Evolutionary conservation across 441 rosid genomes (phyloP).

Genomic region (Euphorbia celastroides): DNA sequence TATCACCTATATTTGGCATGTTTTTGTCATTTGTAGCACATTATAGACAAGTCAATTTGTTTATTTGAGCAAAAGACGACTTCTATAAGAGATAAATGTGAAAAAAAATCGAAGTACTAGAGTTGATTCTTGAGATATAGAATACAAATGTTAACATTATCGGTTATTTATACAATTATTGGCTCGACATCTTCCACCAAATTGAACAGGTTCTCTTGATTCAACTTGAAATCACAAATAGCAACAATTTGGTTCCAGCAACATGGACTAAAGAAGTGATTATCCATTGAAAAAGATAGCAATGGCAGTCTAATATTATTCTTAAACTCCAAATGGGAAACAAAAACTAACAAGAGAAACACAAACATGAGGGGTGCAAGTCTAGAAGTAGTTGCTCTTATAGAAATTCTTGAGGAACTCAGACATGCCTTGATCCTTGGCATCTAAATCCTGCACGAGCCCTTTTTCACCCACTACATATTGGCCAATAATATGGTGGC

Average conservation of each 20-base stretch:
- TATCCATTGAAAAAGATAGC: slow-evolving; percentile 14
- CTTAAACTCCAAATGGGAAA: slow-evolving; percentile 14
- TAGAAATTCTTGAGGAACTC: slow-evolving; percentile 87
- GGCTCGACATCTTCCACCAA: background rate
- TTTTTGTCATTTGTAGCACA: background rate
- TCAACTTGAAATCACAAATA: background rate
- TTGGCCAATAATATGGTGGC: slow-evolving; percentile 93
- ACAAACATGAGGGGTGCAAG: slow-evolving; percentile 16
- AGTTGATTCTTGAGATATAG: background rate
- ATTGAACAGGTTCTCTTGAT: background rate
- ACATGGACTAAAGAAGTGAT: slow-evolving; percentile 4
- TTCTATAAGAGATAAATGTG: background rate
- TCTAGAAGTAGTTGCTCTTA: slow-evolving; percentile 74
- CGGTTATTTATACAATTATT: background rate
- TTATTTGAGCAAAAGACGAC: background rate
- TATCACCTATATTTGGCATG: background rate
- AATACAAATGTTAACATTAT: background rate
- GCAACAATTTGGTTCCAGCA: slow-evolving; percentile 9
- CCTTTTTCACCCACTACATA: slow-evolving; percentile 66
- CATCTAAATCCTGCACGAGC: slow-evolving; percentile 60
- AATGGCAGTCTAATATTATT: slow-evolving; percentile 25
- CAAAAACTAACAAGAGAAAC: slow-evolving; percentile 1
- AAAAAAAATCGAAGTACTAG: background rate
- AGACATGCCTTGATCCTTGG: slow-evolving; percentile 66
- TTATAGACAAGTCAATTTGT: too few relatives aligned